These are phyloP conservation scores for Sanghuangporus baumii DNA, from an alignment of 1,284 basidiomycete species.

Conservation along the genomic window DNA sequence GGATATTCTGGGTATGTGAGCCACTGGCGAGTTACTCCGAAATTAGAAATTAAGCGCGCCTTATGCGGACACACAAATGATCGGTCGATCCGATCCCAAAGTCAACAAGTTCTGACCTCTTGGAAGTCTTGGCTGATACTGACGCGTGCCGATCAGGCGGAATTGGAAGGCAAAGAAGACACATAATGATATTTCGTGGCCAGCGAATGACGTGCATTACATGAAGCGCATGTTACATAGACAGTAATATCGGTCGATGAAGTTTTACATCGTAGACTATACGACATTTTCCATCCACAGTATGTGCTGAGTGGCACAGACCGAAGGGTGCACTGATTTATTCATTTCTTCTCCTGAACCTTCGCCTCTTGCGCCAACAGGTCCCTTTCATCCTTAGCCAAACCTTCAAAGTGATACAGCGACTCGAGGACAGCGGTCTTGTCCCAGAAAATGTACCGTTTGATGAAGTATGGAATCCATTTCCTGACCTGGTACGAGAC, in stretches of 20 bases:
- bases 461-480: constrained; percentile 59
- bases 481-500: constrained; percentile 47
- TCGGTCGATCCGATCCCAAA: neutral
- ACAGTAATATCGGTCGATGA: neutral
- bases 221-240: neutral
- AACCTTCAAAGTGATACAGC: constrained; percentile 48
- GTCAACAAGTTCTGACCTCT: neutral
- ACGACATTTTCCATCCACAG: neutral
- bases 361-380: constrained; percentile 25
- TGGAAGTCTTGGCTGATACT: neutral
- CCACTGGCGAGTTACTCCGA: neutral
- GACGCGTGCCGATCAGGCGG: neutral
- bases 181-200: neutral
- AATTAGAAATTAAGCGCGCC: neutral
- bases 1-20: neutral
- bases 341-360: neutral
- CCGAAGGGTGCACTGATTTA: constrained; percentile 47
- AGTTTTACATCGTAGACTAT: neutral
- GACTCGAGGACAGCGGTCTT: constrained; percentile 38
- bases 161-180: neutral
- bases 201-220: neutral
- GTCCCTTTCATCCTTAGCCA: constrained; percentile 39
- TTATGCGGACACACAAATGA: neutral
- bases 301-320: constrained; percentile 27
- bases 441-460: constrained; percentile 46